A percentile compares a stretch with the other conserved stretches of the same genome.
Conservation (phyloP, 495 filamentous ascomycete species). For the Pyronema domesticum region DNA sequence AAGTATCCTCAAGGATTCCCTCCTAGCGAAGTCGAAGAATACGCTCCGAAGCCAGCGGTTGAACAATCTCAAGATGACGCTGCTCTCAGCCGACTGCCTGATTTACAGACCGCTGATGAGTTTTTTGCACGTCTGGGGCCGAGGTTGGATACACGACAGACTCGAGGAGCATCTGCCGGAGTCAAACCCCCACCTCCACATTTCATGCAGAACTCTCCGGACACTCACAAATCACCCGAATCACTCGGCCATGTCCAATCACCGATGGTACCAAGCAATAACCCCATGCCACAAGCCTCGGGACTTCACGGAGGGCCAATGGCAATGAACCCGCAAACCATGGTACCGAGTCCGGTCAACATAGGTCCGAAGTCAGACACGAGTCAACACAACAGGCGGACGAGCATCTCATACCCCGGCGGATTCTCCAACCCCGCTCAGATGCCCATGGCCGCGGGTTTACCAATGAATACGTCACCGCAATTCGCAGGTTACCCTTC, state of each 20-base stretch:
- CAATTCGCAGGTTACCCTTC: too few species aligned
- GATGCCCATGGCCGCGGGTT: too few species aligned
- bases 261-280: conserved; percentile 17
- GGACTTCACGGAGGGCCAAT: conserved; percentile 7
- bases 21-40: conserved; percentile 12
- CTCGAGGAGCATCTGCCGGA: conserved; percentile 27
- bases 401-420: too few species aligned
- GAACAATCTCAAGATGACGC: conserved; percentile 10
- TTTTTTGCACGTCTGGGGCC: conserved; percentile 77
- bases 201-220: conserved; percentile 12
- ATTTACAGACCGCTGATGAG: conserved; percentile 84
- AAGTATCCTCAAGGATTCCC: conserved; percentile 87
- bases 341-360: conserved; percentile 9
- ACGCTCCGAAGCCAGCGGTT: conserved; percentile 9
- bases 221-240: conserved; percentile 9
- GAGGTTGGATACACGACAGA: conserved; percentile 29
- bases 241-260: conserved; percentile 18
- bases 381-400: too few species aligned
- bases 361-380: conserved; percentile 13
- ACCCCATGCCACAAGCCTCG: conserved; percentile 11
- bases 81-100: conserved; percentile 30
- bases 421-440: too few species aligned
- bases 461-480: too few species aligned
- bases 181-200: conserved; percentile 1
- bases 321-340: conserved; percentile 11